These are phyloP conservation scores for Podila epicladia DNA, from an alignment of 192 early-diverging fungal genomes.

Conservation along the genomic window DNA sequence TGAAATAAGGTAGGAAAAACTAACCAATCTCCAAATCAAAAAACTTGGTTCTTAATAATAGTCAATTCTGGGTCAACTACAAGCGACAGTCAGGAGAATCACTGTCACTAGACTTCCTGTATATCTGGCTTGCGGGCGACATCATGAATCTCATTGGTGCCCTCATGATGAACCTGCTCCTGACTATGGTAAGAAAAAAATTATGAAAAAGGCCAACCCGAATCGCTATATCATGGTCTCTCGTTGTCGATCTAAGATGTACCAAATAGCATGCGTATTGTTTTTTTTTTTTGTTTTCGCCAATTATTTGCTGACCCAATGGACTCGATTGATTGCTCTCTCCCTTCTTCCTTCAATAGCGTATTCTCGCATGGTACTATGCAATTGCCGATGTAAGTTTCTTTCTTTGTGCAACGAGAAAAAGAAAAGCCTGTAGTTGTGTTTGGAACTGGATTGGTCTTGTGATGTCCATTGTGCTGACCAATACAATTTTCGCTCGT, in stretches of 20 bases:
- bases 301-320: background rate
- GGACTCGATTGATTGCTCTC: slow-evolving; percentile 13
- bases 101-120: slow-evolving; percentile 74
- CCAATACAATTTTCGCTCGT: background rate
- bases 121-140: slow-evolving; percentile 84
- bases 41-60: slow-evolving; percentile 10
- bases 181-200: slow-evolving; percentile 67
- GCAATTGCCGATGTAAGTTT: slow-evolving; percentile 70
- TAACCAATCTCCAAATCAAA: background rate
- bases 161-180: slow-evolving; percentile 73
- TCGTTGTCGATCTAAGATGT: background rate
- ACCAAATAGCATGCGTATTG: background rate
- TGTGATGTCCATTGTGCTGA: too few relatives aligned
- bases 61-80: slow-evolving; percentile 84
- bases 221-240: background rate
- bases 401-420: background rate
- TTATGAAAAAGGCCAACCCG: background rate
- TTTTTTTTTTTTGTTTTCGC: background rate
- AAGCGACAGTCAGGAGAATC: slow-evolving; percentile 79
- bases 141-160: slow-evolving; percentile 78
- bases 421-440: slow-evolving; percentile 55
- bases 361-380: slow-evolving; percentile 75
- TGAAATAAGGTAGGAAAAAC: background rate
- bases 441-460: background rate
- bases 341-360: slow-evolving; percentile 29